Evolutionary conservation across 345 rosid species (phyloP).

Genomic region (Arabidopsis arenosa): DNA sequence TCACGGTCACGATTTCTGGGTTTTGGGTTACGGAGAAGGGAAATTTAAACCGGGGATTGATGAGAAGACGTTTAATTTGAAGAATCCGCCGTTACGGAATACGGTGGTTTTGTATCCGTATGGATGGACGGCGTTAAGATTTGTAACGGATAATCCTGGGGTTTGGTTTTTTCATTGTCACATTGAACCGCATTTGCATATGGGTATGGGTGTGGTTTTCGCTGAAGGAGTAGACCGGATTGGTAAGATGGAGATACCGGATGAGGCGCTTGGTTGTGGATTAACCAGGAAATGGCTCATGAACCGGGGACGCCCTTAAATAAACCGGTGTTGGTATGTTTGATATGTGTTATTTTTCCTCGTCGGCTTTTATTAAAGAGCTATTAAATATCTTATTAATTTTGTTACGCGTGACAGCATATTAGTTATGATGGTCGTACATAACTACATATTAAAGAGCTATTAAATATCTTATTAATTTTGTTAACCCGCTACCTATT

Average conservation of each 20-base stretch:
- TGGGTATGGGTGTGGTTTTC: slow-evolving; percentile 95
- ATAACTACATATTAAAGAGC: too few species aligned
- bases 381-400: too few species aligned
- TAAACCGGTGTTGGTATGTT: neutral
- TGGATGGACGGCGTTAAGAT: slow-evolving; percentile 90
- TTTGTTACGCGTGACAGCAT: too few species aligned
- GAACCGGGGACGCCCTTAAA: slow-evolving; percentile 17
- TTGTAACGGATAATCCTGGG: slow-evolving; percentile 81
- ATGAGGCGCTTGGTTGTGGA: slow-evolving; percentile 58
- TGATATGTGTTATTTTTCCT: too few species aligned
- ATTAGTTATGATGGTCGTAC: too few species aligned
- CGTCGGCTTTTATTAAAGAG: too few species aligned
- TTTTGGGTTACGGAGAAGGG: slow-evolving; percentile 81
- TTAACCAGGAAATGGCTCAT: slow-evolving; percentile 43
- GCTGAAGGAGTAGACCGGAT: slow-evolving; percentile 59
- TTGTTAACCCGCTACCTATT: too few species aligned
- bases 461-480: too few species aligned
- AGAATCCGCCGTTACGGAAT: slow-evolving; percentile 71
- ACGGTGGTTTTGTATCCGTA: slow-evolving; percentile 68
- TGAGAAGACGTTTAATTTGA: slow-evolving; percentile 54
- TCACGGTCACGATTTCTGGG: slow-evolving; percentile 91
- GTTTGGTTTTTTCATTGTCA: slow-evolving; percentile 98
- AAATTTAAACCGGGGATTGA: slow-evolving; percentile 45
- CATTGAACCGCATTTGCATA: slow-evolving; percentile 85
- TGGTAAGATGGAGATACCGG: slow-evolving; percentile 52